A percentile compares a stretch with the other conserved stretches of the same genome.
Evolutionary conservation across 1,284 basidiomycete genomes (phyloP).

Genomic region (Ceratobasidium theobromae): DNA sequence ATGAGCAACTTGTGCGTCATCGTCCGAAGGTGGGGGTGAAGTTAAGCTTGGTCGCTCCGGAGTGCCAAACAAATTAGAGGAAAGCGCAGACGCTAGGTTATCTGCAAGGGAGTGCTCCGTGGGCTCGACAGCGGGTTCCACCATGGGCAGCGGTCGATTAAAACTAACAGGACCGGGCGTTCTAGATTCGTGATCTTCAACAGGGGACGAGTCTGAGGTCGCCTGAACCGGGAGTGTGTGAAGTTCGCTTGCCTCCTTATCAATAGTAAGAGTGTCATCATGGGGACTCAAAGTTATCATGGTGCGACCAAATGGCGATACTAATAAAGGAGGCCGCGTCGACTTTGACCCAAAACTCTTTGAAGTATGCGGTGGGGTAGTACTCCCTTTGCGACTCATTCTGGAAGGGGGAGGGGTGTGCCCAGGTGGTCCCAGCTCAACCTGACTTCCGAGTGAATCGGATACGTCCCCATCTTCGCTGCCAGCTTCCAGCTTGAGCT

Average conservation of each 20-base stretch:
- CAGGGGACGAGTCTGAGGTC: neutral
- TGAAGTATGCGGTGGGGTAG: neutral
- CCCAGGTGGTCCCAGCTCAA: slow-evolving; percentile 17
- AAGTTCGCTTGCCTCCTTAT: slow-evolving; percentile 6
- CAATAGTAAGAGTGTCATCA: neutral
- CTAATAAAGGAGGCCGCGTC: neutral
- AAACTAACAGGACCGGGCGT: neutral
- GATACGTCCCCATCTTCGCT: slow-evolving; percentile 25
- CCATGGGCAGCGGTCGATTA: neutral
- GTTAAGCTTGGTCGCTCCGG: neutral
- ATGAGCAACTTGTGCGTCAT: slow-evolving; percentile 28
- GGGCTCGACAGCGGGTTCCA: neutral
- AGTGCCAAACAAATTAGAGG: slow-evolving; percentile 4
- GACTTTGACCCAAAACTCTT: neutral
- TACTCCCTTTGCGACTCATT: slow-evolving; percentile 16
- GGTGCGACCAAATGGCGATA: slow-evolving; percentile 3
- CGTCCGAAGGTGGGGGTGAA: neutral
- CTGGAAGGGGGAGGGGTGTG: slow-evolving; percentile 15
- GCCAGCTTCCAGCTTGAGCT: slow-evolving; percentile 23
- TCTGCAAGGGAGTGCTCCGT: neutral
- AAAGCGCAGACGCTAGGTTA: slow-evolving; percentile 17
- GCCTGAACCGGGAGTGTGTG: slow-evolving; percentile 2
- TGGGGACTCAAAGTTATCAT: neutral
- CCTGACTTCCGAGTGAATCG: slow-evolving; percentile 11
- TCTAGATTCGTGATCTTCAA: neutral